Base-by-base conservation (phyloP, 1,284 basidiomycete species). In the Boletus sp. region DNA sequence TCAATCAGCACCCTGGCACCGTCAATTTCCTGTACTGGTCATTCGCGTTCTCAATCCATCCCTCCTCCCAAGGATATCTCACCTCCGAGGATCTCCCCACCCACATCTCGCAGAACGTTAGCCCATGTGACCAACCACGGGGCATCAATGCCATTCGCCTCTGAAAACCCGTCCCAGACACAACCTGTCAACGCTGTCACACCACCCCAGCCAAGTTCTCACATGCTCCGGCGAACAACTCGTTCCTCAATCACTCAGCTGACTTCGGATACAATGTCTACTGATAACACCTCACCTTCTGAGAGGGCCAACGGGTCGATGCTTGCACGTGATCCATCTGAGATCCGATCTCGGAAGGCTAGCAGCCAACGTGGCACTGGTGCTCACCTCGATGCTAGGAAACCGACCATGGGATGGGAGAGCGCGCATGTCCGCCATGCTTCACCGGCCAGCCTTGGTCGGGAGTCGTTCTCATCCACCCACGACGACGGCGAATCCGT, bases 1-100 rank as follows among this genome's bases (percentile, higher is more conserved):
- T 68, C 62, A 2, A 55, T 54, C 30, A 60, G 57, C 20, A 68
- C 62, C 2, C 55, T 68, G 20, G 48, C 61, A 14, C 55, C 55
- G 2, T 58, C 63, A 10, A 54, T 51, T 30, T 64, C 62, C 16
- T 62, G 49, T 25, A 65, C 56, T 1, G 63, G 57, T 8, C 55
- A 50, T 8, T 62, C 61, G 25, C 57, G 51, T 43, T 58, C 62
- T 19, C 51, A 54, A 26, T 55, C 57, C 17, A 44, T 25, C 16
- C 41, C 50, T 37, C 41, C 52, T 30, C 17, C 38, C 41, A 55
- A 43, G 41, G 53, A 53, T 10, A 35, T 27, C 4, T 33, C 52
- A 27, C 49, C 51, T 41, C 48, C 49, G 32, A 59, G 46, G 44
- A 61, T 54, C 44, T 60, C 54, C 32, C 53, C 64, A 16, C 51